phyloP scores from a whole-genome alignment of 2,329 filamentous ascomycete genomes.

The Onygena corvina region DNA sequence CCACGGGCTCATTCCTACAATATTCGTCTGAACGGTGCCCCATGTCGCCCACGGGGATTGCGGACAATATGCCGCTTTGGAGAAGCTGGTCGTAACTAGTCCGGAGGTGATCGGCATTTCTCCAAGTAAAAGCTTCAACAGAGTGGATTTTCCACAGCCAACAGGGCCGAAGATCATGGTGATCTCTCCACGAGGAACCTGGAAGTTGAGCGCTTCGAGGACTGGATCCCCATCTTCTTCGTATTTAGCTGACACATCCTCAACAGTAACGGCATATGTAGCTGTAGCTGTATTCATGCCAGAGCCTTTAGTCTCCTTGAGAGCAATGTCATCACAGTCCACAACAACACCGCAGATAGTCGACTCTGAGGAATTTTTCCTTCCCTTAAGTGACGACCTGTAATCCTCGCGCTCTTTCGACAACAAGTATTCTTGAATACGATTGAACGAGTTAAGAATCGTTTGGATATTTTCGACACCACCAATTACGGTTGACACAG shows the following conservation, averaged over 20 bases:
- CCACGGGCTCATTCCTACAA: conserved; percentile 51
- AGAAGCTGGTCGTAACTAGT: neutral
- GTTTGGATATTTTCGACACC: neutral
- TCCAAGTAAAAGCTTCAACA: conserved; percentile 7
- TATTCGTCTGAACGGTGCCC: conserved; percentile 8
- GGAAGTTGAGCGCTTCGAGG: conserved; percentile 5
- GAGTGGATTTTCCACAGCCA: conserved; percentile 13
- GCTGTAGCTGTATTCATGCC: neutral
- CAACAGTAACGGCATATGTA: neutral
- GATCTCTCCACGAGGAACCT: conserved; percentile 3
- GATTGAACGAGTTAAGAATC: neutral
- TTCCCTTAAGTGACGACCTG: neutral
- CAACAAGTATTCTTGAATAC: conserved; percentile 3
- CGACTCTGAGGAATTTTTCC: neutral
- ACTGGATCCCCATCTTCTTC: neutral
- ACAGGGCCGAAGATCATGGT: conserved; percentile 12
- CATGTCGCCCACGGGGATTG: conserved; percentile 4
- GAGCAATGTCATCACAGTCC: neutral
- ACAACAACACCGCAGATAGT: neutral
- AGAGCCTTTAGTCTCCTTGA: neutral
- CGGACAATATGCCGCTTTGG: conserved; percentile 2
- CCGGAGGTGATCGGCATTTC: neutral
- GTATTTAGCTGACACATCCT: neutral
- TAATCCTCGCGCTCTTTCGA: neutral
- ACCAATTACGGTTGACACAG: neutral